phyloP scores from a whole-genome alignment of 2,329 filamentous ascomycete genomes.

The Alternaria brassicicola region DNA sequence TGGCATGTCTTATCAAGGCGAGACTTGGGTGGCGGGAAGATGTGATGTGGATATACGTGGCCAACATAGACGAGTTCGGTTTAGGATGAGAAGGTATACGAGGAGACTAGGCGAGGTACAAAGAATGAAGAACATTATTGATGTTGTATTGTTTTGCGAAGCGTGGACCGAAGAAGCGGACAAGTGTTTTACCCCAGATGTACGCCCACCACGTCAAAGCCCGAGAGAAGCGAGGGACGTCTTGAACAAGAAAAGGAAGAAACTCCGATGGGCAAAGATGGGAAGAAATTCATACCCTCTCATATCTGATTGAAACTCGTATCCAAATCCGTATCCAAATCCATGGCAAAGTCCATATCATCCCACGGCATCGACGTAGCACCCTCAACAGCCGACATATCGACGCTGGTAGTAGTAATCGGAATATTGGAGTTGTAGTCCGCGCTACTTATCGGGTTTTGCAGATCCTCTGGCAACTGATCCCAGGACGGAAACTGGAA shows the following conservation, averaged over 20 bases:
- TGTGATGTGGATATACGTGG: not conserved
- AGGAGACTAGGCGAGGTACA: not conserved
- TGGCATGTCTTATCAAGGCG: not conserved
- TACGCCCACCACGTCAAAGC: not conserved
- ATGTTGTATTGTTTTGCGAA: not conserved
- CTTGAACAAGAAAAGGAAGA: not conserved
- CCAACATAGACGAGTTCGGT: not conserved
- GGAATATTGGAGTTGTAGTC: slow-evolving; percentile 24
- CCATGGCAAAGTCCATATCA: slow-evolving; percentile 41
- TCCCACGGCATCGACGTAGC: slow-evolving; percentile 33
- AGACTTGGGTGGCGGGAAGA: not conserved
- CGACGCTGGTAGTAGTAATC: slow-evolving; percentile 15
- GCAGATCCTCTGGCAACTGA: slow-evolving; percentile 31
- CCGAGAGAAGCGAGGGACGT: not conserved
- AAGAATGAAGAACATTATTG: not conserved
- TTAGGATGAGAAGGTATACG: not conserved
- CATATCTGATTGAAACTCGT: slow-evolving; percentile 15
- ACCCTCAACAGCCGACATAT: slow-evolving; percentile 10
- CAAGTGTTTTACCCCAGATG: not conserved
- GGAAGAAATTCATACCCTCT: not conserved
- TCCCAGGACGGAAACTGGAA: slow-evolving; percentile 40
- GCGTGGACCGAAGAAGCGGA: not conserved
- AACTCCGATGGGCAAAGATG: not conserved
- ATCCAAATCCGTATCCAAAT: slow-evolving; percentile 37
- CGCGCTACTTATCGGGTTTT: slow-evolving; percentile 31